Percentiles rank a stretch among this genome's conserved stretches.
Evolutionary conservation across 1,284 basidiomycete genomes (phyloP).

Genomic region (Tetrapyrgos nigripes): DNA sequence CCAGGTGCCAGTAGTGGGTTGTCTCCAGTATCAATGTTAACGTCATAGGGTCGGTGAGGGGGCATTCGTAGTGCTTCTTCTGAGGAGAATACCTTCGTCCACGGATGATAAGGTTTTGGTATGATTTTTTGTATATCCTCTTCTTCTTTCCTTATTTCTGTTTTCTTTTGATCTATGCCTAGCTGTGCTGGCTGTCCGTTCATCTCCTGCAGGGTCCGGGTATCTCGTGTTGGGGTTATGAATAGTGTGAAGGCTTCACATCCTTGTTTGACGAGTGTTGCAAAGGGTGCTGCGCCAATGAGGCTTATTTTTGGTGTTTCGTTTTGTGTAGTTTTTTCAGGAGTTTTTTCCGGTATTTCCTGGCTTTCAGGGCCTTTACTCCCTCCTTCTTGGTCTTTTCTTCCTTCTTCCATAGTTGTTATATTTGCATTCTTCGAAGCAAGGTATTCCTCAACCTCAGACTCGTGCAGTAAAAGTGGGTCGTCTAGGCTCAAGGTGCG

Average conservation of each 20-base stretch:
- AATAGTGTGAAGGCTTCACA: neutral
- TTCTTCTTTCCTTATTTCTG: no score
- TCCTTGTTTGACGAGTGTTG: neutral
- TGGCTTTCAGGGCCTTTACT: neutral
- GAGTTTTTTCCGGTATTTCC: neutral
- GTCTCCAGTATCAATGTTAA: neutral
- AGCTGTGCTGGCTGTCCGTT: no score
- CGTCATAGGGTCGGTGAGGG: no score
- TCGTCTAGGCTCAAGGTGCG: neutral
- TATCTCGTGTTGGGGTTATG: no score
- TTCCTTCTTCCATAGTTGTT: neutral
- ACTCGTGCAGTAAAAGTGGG: neutral
- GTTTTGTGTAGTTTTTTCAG: neutral
- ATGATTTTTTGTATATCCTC: neutral
- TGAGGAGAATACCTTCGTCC: constrained; percentile 7
- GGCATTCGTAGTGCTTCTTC: no score
- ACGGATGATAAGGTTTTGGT: neutral
- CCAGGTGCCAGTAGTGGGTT: neutral
- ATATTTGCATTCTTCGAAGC: neutral
- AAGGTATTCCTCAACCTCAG: neutral
- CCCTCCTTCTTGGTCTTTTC: neutral
- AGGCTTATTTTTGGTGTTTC: no score
- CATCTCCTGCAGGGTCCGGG: no score
- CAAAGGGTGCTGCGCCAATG: neutral
- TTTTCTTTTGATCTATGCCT: no score